These are phyloP conservation scores for Artemisia argyi DNA, from an alignment of 129 eudicot genomes.

Conservation along the genomic window DNA sequence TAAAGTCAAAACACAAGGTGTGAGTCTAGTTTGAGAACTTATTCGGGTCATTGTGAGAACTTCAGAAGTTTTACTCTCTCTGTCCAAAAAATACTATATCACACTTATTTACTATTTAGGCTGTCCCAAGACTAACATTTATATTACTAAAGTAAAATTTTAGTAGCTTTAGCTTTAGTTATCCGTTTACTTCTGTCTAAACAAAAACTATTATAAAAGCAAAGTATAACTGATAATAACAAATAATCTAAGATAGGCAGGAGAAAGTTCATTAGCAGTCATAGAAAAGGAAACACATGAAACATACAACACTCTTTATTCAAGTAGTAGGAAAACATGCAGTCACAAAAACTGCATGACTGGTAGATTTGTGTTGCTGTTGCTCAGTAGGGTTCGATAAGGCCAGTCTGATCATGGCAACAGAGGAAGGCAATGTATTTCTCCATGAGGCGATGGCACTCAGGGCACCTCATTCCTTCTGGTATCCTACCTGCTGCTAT, in stretches of 20 bases:
- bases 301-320: slow-evolving; percentile 27
- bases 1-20: too few relatives aligned
- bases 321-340: not conserved
- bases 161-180: too few relatives aligned
- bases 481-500: slow-evolving; percentile 54
- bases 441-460: slow-evolving; percentile 69
- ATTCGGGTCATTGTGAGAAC: too few relatives aligned
- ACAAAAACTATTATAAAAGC: too few relatives aligned
- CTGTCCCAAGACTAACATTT: too few relatives aligned
- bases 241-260: not conserved
- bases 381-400: slow-evolving; percentile 25
- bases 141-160: too few relatives aligned
- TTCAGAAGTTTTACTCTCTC: too few relatives aligned
- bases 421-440: slow-evolving; percentile 59
- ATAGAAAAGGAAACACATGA: slow-evolving; percentile 12
- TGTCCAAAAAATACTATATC: too few relatives aligned
- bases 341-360: slow-evolving; percentile 16
- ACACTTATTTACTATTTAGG: too few relatives aligned
- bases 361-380: not conserved
- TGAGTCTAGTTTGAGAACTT: too few relatives aligned
- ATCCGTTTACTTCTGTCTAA: too few relatives aligned
- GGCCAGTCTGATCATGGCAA: slow-evolving; percentile 54
- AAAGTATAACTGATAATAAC: not conserved
- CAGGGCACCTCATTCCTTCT: slow-evolving; percentile 62
- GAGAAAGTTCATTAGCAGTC: not conserved